Conservation (phyloP, 768 basidiomycete species). For the Tricholoma saponaceum region DNA sequence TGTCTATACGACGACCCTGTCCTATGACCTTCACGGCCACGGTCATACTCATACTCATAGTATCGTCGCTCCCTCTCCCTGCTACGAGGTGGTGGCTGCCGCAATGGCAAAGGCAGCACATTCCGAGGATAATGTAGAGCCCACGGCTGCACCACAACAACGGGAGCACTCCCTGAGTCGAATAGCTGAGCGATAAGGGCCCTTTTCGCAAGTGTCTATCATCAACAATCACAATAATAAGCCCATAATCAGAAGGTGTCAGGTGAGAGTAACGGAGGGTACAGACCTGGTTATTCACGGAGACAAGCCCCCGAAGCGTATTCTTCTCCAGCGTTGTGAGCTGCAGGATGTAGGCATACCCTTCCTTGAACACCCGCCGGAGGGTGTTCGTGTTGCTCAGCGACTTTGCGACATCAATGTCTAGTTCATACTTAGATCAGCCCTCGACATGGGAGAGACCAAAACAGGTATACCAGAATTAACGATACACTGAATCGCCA, state of each 20-base stretch:
- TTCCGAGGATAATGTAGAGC: background rate
- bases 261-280: background rate
- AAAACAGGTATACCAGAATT: conserved; percentile 29
- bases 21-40: background rate
- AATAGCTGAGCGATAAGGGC: background rate
- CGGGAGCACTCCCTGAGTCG: background rate
- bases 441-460: background rate
- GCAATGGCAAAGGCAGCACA: too few species aligned
- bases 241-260: background rate
- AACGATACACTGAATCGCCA: conserved; percentile 41
- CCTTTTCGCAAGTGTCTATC: background rate
- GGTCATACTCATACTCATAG: background rate
- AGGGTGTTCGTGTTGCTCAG: conserved; percentile 28
- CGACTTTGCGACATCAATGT: conserved; percentile 36
- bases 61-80: background rate
- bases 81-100: background rate
- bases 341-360: conserved; percentile 20
- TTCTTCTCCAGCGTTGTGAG: conserved; percentile 12
- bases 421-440: conserved; percentile 15
- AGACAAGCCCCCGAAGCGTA: conserved; percentile 23
- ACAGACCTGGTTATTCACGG: conserved; percentile 20
- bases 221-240: background rate
- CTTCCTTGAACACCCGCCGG: conserved; percentile 30
- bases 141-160: background rate
- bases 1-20: background rate